Evolutionary conservation across 2,329 filamentous ascomycete genomes (phyloP).

Genomic region (Clonostachys rosea): DNA sequence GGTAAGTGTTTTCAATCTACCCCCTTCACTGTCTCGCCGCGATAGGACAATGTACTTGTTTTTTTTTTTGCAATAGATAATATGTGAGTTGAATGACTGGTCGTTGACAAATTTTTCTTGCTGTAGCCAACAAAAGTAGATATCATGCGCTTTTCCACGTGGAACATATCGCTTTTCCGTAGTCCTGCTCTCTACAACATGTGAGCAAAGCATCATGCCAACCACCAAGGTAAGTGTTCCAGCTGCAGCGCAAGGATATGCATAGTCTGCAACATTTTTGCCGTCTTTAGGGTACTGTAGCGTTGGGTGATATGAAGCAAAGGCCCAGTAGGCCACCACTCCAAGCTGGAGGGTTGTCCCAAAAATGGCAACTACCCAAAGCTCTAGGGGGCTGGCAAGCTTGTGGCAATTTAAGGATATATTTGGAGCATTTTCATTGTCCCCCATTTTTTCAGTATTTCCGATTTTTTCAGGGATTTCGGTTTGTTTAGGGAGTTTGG

Average conservation of each 20-base stretch:
- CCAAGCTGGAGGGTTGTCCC: constrained; percentile 13
- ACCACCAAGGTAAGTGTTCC: constrained; percentile 17
- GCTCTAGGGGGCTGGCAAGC: background rate
- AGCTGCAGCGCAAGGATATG: constrained; percentile 5
- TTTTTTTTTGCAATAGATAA: constrained; percentile 7
- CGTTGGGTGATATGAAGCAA: constrained; percentile 4
- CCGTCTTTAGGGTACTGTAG: constrained; percentile 6
- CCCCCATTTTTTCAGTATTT: too few species aligned
- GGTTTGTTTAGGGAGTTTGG: too few species aligned
- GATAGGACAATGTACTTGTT: background rate
- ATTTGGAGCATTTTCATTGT: background rate
- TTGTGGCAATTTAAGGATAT: background rate
- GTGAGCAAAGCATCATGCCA: constrained; percentile 20
- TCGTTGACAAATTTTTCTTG: constrained; percentile 14
- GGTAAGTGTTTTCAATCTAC: background rate
- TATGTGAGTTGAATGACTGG: constrained; percentile 18
- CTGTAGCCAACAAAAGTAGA: constrained; percentile 17
- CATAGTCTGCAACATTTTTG: constrained; percentile 4
- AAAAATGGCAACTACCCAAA: constrained; percentile 5
- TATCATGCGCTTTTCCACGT: background rate
- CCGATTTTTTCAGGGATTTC: too few species aligned
- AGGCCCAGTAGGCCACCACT: constrained; percentile 10
- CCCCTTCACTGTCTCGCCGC: background rate
- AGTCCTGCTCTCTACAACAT: constrained; percentile 22
- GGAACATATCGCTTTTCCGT: constrained; percentile 8